These are phyloP conservation scores for Malania oleifera DNA, from an alignment of 164 flowering plant genomes.

Conservation along the genomic window DNA sequence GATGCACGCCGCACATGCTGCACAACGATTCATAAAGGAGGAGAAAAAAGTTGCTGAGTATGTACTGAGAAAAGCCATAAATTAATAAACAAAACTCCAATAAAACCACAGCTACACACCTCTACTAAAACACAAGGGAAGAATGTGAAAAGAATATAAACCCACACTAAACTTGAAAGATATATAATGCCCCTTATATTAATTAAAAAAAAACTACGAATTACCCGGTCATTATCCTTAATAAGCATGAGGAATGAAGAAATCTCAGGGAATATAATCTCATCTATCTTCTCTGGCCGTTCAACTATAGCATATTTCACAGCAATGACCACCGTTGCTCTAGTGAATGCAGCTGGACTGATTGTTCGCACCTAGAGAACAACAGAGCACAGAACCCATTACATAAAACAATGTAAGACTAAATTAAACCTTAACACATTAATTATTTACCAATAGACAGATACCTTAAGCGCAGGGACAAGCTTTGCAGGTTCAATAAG, in stretches of 20 bases:
- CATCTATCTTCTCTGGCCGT: slow-evolving; percentile 93
- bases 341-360: slow-evolving; percentile 84
- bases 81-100: background rate
- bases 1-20: slow-evolving; percentile 99
- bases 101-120: background rate
- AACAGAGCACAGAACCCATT: background rate
- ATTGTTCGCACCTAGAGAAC: slow-evolving; percentile 60
- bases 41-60: slow-evolving; percentile 2
- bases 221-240: slow-evolving; percentile 88
- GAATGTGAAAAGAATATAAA: no score
- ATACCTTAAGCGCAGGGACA: slow-evolving; percentile 97
- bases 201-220: background rate
- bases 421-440: background rate
- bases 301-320: slow-evolving; percentile 95
- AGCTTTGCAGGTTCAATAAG: slow-evolving; percentile 90
- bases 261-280: slow-evolving; percentile 76
- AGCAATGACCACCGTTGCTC: slow-evolving; percentile 96
- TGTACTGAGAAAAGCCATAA: background rate
- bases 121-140: no score
- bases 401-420: background rate
- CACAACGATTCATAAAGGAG: slow-evolving; percentile 13
- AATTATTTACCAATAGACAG: slow-evolving; percentile 1
- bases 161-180: no score
- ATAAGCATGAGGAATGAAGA: slow-evolving; percentile 93
- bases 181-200: background rate